These are phyloP conservation scores for Solanum hybrid DNA, from an alignment of 305 asterid species.

Conservation along the genomic window DNA sequence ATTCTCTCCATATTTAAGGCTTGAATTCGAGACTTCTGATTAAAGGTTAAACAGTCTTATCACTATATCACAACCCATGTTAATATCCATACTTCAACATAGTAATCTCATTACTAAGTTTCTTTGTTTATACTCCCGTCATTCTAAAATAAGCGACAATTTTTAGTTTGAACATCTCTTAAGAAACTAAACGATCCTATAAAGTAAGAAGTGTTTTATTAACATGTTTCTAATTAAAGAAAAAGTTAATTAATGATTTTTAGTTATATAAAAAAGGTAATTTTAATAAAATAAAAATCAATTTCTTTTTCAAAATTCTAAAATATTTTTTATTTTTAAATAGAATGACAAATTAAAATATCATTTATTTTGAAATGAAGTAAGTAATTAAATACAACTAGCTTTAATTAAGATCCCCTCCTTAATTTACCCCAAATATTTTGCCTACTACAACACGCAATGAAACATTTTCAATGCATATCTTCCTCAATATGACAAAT, in stretches of 20 bases:
- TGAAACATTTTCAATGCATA: background rate
- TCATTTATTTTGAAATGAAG: background rate
- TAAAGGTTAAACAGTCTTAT: rapidly evolving
- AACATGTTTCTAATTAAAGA: background rate
- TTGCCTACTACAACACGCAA: background rate
- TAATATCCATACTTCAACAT: background rate
- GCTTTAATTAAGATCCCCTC: background rate
- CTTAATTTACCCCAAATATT: background rate
- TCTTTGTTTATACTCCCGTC: background rate
- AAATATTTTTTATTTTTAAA: background rate
- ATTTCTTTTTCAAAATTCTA: background rate
- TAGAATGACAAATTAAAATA: background rate
- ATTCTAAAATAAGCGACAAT: background rate
- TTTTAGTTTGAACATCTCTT: background rate
- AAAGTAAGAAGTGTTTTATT: background rate
- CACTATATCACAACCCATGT: background rate
- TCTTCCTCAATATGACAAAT: background rate
- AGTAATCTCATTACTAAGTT: background rate
- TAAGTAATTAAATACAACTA: background rate
- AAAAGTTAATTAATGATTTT: background rate
- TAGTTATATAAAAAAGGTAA: background rate
- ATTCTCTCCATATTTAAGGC: rapidly evolving
- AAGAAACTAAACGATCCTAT: no score
- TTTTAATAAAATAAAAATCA: background rate
- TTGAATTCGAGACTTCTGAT: no score